Evolutionary conservation across 768 basidiomycete species (phyloP), one percentile per base, ranked within the genome.

Genomic region (Phanerodontia chrysosporium): DNA sequence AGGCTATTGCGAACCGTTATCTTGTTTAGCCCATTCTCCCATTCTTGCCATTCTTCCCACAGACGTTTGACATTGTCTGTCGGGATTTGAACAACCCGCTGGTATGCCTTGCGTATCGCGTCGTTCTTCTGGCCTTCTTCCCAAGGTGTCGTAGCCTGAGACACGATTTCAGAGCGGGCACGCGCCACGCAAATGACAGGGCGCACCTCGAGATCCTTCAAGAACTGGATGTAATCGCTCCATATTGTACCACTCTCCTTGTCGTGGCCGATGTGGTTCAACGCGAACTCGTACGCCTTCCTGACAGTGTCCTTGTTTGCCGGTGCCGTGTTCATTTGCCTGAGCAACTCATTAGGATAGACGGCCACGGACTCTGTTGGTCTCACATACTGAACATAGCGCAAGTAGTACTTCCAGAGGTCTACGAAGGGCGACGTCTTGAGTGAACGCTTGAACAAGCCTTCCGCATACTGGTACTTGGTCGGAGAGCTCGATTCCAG

Each of bases 61-160:
- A 99, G 78, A 39, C 79, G 79, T 69, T 98, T 95, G 65, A 98
- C 85, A 67, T 95, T 95, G 70, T 94, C 90, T 65, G 98, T 81
- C 0, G 97, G 97, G 30, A 97, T 92, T 68, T 93, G 91, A 22
- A 98, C 90, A 2, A 93, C 96, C 52, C 92, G 86, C 67, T 95
- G 92, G 74, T 97, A 97, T 0, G 91, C 87, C 70, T 91, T 92
- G 59, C 97, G 85, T 3, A 98, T 77, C 1, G 86, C 83, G 64
- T 97, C 96, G 89, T 94, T 95, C 71, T 94, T 93, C 69, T 96
- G 92, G 66, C 95, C 92, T 63, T 90, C 87, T 70, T 98, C 96
- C 95, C 95, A 98, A 21, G 93, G 92, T 25, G 88, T 90, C 13
- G 81, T 83, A 0, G 89, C 79, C 85, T 84, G 49, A 55, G 12